Percentiles rank a stretch among this genome's conserved stretches.
Conservation (phyloP, 179 eudicot genomes). For the Heliamphora pulchella region DNA sequence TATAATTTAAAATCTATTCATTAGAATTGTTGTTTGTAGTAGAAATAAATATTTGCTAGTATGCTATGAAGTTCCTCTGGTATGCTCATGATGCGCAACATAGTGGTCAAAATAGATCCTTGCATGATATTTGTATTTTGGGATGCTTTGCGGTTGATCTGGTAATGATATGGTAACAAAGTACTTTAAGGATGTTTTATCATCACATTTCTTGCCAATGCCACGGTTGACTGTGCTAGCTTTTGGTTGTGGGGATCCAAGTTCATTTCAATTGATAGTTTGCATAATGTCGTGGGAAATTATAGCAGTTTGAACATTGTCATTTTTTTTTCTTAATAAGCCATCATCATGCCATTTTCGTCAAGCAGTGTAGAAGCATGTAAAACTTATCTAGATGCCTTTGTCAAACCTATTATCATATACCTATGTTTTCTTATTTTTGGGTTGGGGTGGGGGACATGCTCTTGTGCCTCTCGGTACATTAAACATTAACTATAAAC, state of each 20-base stretch:
- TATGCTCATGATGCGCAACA: neutral
- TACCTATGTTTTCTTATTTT: too few species aligned
- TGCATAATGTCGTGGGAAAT: neutral
- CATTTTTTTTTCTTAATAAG: neutral
- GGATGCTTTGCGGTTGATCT: neutral
- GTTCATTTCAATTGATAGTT: neutral
- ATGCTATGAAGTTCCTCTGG: neutral
- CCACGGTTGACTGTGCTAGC: neutral
- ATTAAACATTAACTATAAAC: too few species aligned
- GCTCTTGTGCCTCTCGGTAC: too few species aligned
- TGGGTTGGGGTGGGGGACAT: too few species aligned
- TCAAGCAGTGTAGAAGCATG: neutral
- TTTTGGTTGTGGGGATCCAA: too few species aligned
- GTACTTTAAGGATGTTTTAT: neutral
- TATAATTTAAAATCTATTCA: neutral
- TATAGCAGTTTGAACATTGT: neutral
- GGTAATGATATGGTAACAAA: neutral
- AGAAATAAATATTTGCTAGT: neutral
- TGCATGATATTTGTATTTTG: neutral
- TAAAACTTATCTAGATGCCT: neutral
- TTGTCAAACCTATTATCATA: too few species aligned
- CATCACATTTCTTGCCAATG: conserved; percentile 9
- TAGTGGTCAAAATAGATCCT: neutral
- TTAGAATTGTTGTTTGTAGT: neutral
- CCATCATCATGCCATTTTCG: neutral